These are phyloP conservation scores for Penicillium sp. DNA, from an alignment of 2,329 filamentous ascomycete species.

Conservation along the genomic window DNA sequence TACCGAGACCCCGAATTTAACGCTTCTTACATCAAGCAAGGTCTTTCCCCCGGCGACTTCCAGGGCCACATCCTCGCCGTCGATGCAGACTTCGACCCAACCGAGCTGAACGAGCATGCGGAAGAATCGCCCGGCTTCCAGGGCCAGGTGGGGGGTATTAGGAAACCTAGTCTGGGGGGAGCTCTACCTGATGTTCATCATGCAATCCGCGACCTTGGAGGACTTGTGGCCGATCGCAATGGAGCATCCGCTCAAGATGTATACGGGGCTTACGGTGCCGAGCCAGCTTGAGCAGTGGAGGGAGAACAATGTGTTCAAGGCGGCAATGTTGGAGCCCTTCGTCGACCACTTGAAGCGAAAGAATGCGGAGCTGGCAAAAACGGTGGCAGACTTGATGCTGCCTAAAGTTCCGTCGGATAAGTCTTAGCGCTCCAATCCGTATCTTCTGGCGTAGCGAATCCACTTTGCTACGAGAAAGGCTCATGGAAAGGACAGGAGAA, in stretches of 20 bases:
- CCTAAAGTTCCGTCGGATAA: not conserved
- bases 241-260: conserved; percentile 5
- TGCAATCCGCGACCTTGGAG: conserved; percentile 23
- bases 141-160: conserved; percentile 34
- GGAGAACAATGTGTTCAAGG: not conserved
- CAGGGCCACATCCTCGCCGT: conserved; percentile 31
- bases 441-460: not conserved
- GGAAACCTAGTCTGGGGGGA: conserved; percentile 37
- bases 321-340: not conserved
- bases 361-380: not conserved
- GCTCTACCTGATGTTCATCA: conserved; percentile 26
- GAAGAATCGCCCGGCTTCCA: conserved; percentile 29
- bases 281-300: not conserved
- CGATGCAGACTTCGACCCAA: conserved; percentile 28
- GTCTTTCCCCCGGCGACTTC: conserved; percentile 23
- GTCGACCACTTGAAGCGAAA: not conserved
- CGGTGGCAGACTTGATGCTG: not conserved
- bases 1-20: not conserved
- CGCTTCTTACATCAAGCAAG: not conserved
- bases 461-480: not conserved
- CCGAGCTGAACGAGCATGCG: conserved; percentile 16
- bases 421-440: not conserved
- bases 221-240: conserved; percentile 30
- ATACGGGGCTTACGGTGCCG: conserved; percentile 6
- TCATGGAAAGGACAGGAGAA: not conserved